A percentile compares a stretch with the other conserved stretches of the same genome.
phyloP scores from a whole-genome alignment of 2,329 filamentous ascomycete genomes.

The Dothistroma pini region DNA sequence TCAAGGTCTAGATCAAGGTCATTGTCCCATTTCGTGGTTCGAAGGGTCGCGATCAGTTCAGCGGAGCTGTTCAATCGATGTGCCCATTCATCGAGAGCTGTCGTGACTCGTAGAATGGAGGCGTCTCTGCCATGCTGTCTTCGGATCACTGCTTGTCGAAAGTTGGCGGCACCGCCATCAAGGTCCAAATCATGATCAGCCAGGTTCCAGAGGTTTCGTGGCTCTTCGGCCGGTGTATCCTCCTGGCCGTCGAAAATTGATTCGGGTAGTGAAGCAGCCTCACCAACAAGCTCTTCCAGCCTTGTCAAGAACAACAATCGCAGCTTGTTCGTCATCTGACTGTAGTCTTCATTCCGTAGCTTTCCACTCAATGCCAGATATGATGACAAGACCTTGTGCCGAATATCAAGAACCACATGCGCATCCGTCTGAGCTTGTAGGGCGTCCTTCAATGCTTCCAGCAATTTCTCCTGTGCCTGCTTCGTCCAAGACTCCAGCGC shows the following conservation, averaged over 20 bases:
- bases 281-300: slow-evolving; percentile 20
- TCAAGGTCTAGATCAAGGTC: slow-evolving; percentile 68
- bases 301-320: slow-evolving; percentile 22
- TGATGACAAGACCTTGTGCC: slow-evolving; percentile 28
- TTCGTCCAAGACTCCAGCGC: slow-evolving; percentile 63
- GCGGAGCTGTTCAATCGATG: slow-evolving; percentile 66
- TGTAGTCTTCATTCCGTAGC: slow-evolving; percentile 16
- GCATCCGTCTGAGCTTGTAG: slow-evolving; percentile 22
- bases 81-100: slow-evolving; percentile 69
- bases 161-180: slow-evolving; percentile 41
- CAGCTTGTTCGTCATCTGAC: slow-evolving; percentile 21
- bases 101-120: slow-evolving; percentile 58
- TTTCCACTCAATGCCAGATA: slow-evolving; percentile 27
- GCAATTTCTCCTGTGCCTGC: slow-evolving; percentile 45
- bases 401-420: slow-evolving; percentile 21
- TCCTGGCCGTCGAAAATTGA: slow-evolving; percentile 4
- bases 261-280: slow-evolving; percentile 14
- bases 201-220: slow-evolving; percentile 27
- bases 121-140: slow-evolving; percentile 70
- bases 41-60: slow-evolving; percentile 61
- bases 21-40: slow-evolving; percentile 69
- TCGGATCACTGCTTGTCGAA: slow-evolving; percentile 66
- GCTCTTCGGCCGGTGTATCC: background rate
- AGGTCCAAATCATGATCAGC: slow-evolving; percentile 26
- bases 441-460: slow-evolving; percentile 22